Base-by-base conservation (phyloP, 352 stramenopile genomes). In the Phytophthora idaei region DNA sequence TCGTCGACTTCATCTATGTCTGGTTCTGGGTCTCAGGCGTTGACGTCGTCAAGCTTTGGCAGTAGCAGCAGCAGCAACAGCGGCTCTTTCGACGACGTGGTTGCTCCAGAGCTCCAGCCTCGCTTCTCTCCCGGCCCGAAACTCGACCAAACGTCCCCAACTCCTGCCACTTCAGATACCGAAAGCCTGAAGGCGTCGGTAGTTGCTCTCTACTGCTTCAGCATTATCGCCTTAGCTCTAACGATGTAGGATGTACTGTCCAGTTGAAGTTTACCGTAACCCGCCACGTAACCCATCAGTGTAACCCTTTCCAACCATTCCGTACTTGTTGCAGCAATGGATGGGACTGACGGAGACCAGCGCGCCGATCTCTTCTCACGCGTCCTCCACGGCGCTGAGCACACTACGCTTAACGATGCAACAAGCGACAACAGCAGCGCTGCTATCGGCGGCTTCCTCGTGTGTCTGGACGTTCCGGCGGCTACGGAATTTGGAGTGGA, bases 401-500 rank as follows among this genome's bases (percentile, higher is more conserved):
- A 58, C 12, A 32, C 49, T 15, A 45, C 31, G 7, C 6, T 15
- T n/a, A 54, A 11, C 9, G 4, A 6, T 10, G 11, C 44, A 31
- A 21, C 45, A 49, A 11, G n/a, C 29, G 32, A 15, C 21, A 46
- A 10, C 15, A 34, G 36, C 17, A 47, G 45, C 41, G 48, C 54
- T 54, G 68, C 61, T 17, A 28, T 87, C 29, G 85, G 87, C 39
- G 85, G 85, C 45, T 92, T 92, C 50, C 68, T 96, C 36, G 85
- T 96, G 61, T 96, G 88, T 69, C 72, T 96, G 34, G 83, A 93
- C 42, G 86, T 96, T n/a, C 88, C 88, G 9, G 44, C 73, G 51
- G 76, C 60, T 50, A 94, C 83, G 5, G 88, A 96, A 70, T 93
- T 96, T 39, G 88, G 88, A 55, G 73, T 96, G 49, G 88, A 96